Evolutionary conservation across 106 monocot species (phyloP).

Genomic region (Dendrobium officinale): DNA sequence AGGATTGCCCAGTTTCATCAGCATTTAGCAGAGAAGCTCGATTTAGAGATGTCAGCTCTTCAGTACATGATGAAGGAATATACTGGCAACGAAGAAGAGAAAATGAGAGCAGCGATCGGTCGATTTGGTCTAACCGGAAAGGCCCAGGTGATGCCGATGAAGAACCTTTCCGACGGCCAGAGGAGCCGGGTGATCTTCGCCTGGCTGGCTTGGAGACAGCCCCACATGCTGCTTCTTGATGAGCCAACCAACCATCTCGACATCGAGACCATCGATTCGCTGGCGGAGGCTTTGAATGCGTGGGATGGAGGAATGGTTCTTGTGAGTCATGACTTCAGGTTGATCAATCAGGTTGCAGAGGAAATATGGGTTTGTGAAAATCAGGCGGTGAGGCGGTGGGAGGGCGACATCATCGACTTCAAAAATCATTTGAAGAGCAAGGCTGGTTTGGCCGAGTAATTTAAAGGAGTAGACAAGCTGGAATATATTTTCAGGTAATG

Average conservation of each 20-base stretch:
- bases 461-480: neutral
- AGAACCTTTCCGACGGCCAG: constrained; percentile 79
- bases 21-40: constrained; percentile 89
- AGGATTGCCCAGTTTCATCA: constrained; percentile 96
- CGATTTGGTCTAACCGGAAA: constrained; percentile 79
- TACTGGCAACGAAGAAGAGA: constrained; percentile 86
- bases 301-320: constrained; percentile 84
- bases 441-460: constrained; percentile 48
- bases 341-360: constrained; percentile 79
- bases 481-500: neutral
- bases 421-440: constrained; percentile 75
- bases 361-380: constrained; percentile 94
- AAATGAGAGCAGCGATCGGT: constrained; percentile 77
- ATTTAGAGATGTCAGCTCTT: constrained; percentile 80
- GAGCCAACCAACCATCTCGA: constrained; percentile 90
- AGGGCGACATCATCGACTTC: constrained; percentile 83
- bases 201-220: constrained; percentile 79
- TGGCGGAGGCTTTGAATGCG: constrained; percentile 79
- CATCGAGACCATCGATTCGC: constrained; percentile 76
- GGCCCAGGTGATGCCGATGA: constrained; percentile 86
- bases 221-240: constrained; percentile 72
- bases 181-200: constrained; percentile 81
- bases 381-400: constrained; percentile 60
- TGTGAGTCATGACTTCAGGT: constrained; percentile 83
- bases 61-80: constrained; percentile 87